A percentile compares a stretch with the other conserved stretches of the same genome.
Evolutionary conservation across 1,284 basidiomycete genomes (phyloP).

Genomic region (Ceratobasidium sp.): DNA sequence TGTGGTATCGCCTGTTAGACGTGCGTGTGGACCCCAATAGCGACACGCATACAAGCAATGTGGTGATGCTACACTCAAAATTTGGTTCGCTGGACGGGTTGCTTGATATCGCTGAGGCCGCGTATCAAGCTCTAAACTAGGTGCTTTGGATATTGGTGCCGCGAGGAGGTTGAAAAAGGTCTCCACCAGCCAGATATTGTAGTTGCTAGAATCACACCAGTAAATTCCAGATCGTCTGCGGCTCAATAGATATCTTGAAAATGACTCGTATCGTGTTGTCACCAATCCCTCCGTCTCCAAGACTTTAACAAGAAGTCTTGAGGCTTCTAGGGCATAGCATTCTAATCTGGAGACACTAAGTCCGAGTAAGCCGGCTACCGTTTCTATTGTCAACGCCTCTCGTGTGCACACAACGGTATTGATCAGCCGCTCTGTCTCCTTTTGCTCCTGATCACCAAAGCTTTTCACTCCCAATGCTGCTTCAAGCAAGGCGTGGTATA

Average conservation of each 20-base stretch:
- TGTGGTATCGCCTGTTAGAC: too few species aligned
- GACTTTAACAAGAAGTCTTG: background rate
- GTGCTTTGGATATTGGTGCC: background rate
- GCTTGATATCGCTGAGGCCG: background rate
- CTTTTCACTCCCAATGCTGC: background rate
- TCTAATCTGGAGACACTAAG: background rate
- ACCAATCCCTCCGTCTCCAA: background rate
- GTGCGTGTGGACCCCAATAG: slow-evolving; percentile 16
- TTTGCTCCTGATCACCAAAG: background rate
- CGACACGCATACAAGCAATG: background rate
- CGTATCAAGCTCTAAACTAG: background rate
- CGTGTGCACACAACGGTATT: slow-evolving; percentile 3
- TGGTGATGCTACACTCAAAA: too few species aligned
- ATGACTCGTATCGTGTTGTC: slow-evolving; percentile 1
- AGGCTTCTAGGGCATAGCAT: background rate
- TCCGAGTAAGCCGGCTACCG: background rate
- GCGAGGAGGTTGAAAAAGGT: background rate
- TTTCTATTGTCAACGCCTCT: background rate
- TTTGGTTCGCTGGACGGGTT: background rate
- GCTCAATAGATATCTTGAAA: background rate
- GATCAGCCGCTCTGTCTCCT: background rate
- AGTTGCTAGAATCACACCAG: background rate
- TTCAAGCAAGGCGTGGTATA: slow-evolving; percentile 1
- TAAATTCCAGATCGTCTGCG: background rate
- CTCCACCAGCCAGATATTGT: background rate